Percentiles rank a stretch among this genome's conserved stretches.
phyloP scores from a whole-genome alignment of 2,329 filamentous ascomycete genomes.

The Camillea tinctor region DNA sequence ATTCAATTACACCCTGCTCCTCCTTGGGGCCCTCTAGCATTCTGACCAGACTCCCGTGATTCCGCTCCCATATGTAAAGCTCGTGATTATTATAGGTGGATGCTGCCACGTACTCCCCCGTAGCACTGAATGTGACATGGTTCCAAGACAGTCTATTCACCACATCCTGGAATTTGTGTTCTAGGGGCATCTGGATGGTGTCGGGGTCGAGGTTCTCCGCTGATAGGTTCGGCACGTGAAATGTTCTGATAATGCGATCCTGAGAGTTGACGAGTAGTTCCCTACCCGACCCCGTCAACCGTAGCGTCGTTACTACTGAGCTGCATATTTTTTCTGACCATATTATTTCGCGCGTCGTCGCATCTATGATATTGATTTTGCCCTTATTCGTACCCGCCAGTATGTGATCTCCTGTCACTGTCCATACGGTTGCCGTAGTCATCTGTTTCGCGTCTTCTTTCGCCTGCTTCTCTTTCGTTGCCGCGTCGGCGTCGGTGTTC shows the following conservation, averaged over 20 bases:
- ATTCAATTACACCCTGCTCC: constrained; percentile 94
- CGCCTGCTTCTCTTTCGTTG: constrained; percentile 75
- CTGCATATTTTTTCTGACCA: constrained; percentile 87
- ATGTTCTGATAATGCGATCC: constrained; percentile 91
- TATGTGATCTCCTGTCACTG: constrained; percentile 80
- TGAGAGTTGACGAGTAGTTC: constrained; percentile 90
- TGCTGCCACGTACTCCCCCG: constrained; percentile 92
- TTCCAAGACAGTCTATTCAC: constrained; percentile 97
- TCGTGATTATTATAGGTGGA: constrained; percentile 98
- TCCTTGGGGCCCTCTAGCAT: constrained; percentile 97
- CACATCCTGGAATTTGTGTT: constrained; percentile 98
- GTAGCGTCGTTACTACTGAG: constrained; percentile 83
- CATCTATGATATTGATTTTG: constrained; percentile 92
- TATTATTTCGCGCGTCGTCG: constrained; percentile 75
- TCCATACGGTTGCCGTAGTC: constrained; percentile 91
- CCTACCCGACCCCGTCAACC: constrained; percentile 79
- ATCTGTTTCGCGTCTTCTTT: constrained; percentile 93
- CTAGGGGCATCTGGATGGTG: constrained; percentile 83
- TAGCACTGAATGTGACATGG: constrained; percentile 91
- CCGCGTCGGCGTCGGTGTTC: constrained; percentile 66
- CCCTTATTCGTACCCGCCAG: constrained; percentile 93
- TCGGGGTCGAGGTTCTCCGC: constrained; percentile 72
- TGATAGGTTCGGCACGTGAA: constrained; percentile 78
- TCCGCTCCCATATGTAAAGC: constrained; percentile 96
- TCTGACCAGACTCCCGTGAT: constrained; percentile 88